A percentile compares a stretch with the other conserved stretches of the same genome.
Conservation (phyloP, 2,329 filamentous ascomycete genomes). For the Trichoderma sp. region DNA sequence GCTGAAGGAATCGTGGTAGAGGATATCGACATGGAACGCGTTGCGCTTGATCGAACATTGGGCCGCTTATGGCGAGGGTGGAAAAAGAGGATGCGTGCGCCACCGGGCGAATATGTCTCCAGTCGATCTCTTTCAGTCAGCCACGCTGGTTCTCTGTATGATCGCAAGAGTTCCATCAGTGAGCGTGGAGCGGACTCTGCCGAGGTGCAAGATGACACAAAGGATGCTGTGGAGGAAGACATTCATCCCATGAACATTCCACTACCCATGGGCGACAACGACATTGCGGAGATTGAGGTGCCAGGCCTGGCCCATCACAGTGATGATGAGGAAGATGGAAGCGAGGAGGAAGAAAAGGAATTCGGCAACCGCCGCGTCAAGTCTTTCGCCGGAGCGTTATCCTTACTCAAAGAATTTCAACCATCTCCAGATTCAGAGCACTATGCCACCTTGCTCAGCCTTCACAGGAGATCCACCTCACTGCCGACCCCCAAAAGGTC, state of each 20-base stretch:
- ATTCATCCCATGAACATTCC: constrained; percentile 56
- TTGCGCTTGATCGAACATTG: constrained; percentile 85
- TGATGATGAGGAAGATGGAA: constrained; percentile 62
- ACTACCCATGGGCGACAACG: constrained; percentile 68
- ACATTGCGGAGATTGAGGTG: constrained; percentile 80
- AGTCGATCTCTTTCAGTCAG: constrained; percentile 55
- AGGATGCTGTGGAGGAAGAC: constrained; percentile 36
- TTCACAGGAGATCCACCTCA: constrained; percentile 54
- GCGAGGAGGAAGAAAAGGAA: constrained; percentile 40
- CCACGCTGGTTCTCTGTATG: constrained; percentile 43
- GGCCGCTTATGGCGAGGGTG: constrained; percentile 92
- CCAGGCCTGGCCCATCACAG: constrained; percentile 67
- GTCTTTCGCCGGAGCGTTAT: constrained; percentile 42
- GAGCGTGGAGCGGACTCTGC: constrained; percentile 21
- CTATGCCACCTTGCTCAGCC: constrained; percentile 40
- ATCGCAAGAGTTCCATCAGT: constrained; percentile 32
- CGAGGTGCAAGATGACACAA: constrained; percentile 30
- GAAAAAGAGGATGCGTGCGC: constrained; percentile 79
- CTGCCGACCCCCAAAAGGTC: constrained; percentile 47
- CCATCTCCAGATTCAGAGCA: neutral
- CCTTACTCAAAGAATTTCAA: constrained; percentile 24
- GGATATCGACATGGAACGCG: constrained; percentile 88
- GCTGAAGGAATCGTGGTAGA: constrained; percentile 78
- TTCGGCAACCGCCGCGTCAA: constrained; percentile 50
- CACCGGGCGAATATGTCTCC: constrained; percentile 52